phyloP scores from a whole-genome alignment of 2,329 filamentous ascomycete species.

The Orbilia brochopaga region DNA sequence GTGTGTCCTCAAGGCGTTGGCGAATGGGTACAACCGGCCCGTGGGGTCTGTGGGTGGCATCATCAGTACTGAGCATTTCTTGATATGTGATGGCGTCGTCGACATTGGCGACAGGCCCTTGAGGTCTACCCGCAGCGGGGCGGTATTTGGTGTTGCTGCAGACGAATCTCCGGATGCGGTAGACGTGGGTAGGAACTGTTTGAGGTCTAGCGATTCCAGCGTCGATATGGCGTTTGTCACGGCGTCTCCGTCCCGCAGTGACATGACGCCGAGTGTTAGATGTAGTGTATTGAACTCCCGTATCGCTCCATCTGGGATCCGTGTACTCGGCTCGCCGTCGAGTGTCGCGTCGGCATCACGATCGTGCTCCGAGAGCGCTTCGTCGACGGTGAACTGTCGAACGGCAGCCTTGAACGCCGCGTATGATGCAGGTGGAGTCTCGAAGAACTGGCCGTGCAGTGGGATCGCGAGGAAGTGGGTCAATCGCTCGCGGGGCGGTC shows the following conservation, averaged over 20 bases:
- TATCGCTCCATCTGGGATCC: slow-evolving; percentile 71
- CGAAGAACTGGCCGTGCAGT: slow-evolving; percentile 64
- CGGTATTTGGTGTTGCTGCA: not conserved
- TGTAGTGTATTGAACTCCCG: slow-evolving; percentile 81
- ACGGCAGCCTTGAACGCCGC: slow-evolving; percentile 60
- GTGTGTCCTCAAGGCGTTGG: slow-evolving; percentile 62
- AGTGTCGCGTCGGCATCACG: slow-evolving; percentile 57
- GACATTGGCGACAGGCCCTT: slow-evolving; percentile 28
- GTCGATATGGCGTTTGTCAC: slow-evolving; percentile 15
- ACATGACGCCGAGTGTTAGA: slow-evolving; percentile 84
- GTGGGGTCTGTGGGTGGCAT: slow-evolving; percentile 65
- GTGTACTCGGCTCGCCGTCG: slow-evolving; percentile 56
- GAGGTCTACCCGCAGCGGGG: slow-evolving; percentile 15
- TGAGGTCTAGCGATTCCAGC: slow-evolving; percentile 20
- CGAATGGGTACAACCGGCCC: slow-evolving; percentile 65
- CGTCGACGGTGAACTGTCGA: slow-evolving; percentile 67
- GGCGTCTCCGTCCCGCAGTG: slow-evolving; percentile 4
- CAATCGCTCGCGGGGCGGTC: slow-evolving; percentile 59
- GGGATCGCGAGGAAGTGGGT: slow-evolving; percentile 82
- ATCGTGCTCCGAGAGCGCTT: slow-evolving; percentile 58
- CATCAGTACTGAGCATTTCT: slow-evolving; percentile 69
- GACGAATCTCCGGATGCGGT: not conserved
- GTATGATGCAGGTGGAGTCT: slow-evolving; percentile 66
- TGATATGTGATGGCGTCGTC: not conserved
- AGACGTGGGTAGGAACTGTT: slow-evolving; percentile 19